phyloP scores from a whole-genome alignment of 306 rosid species.

The Dryas drummondii region DNA sequence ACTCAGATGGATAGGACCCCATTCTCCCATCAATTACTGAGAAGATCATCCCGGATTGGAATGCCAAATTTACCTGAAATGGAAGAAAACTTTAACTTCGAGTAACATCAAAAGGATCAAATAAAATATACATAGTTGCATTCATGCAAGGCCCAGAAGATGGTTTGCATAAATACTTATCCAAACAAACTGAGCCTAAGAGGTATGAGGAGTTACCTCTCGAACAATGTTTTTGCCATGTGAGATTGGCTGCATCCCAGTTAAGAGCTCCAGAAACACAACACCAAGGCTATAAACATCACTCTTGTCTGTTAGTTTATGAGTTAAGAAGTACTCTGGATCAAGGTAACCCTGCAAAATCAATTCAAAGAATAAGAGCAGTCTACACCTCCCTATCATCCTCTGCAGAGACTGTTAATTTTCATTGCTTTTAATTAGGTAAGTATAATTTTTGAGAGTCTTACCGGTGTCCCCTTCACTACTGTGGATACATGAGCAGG shows the following conservation, averaged over 20 bases:
- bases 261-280: conserved; percentile 80
- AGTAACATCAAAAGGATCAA: neutral
- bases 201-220: conserved; percentile 56
- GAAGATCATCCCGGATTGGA: conserved; percentile 63
- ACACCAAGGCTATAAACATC: conserved; percentile 97
- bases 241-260: conserved; percentile 89
- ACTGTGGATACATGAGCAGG: conserved; percentile 87
- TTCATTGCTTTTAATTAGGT: neutral
- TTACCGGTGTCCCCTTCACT: conserved; percentile 98
- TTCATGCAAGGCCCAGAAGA: neutral
- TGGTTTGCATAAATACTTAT: neutral
- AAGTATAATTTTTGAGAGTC: conserved; percentile 17
- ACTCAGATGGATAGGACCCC: conserved; percentile 84
- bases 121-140: neutral
- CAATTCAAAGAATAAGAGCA: conserved; percentile 14
- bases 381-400: neutral
- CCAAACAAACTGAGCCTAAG: neutral
- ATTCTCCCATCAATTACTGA: conserved; percentile 64
- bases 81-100: neutral
- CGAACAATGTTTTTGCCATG: conserved; percentile 93
- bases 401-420: neutral
- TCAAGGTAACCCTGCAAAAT: conserved; percentile 87
- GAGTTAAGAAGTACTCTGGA: conserved; percentile 95
- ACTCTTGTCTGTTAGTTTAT: conserved; percentile 84
- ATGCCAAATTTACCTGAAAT: conserved; percentile 57